Base-by-base conservation (phyloP, 2,329 filamentous ascomycete species). In the Arthrinium phaeospermum region DNA sequence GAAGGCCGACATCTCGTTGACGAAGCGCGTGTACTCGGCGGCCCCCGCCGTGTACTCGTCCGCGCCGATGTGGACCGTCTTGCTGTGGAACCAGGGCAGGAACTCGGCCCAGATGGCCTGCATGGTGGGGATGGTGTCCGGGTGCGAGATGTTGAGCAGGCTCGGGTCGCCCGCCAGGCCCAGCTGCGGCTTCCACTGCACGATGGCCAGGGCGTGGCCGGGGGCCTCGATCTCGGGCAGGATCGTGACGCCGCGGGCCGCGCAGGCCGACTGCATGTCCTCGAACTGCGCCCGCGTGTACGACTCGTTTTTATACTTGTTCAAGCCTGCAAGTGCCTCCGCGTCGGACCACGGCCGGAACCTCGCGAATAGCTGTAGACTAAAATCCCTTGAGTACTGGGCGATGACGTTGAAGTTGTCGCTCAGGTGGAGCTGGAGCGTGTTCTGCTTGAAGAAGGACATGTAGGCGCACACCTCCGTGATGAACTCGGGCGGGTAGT, bases 381-480 rank as follows among this genome's bases (percentile, higher is more conserved):
- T 86, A 0, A 82, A 83, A 68, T 87, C 84, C 24, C 83, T 81
- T 3, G 82, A 83, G 67, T 90, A 89, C 24, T 85, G 82, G 30
- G 82, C 80, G 1, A 85, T 80, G 61, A 87, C 85, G 76, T 85
- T 85, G 4, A 88, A 79, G 75, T 90, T 90, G 76, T 91, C 89
- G 73, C 85, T 89, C 4, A 89, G 82, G 76, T 91, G 89, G 24
- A 90, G 78, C 64, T 91, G 89, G 70, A 91, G 87, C 0, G 85
- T 85, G 74, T 89, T 90, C 74, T 90, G 85, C 76, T 91, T 91
- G 81, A 89, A 91, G 77, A 88, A 90, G 41, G 88, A 90, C 74
- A 89, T 86, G 78, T 90, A 91, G 0, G 85, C 84, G 78, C 89
- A 91, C 74, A 91, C 80, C n/a, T 90, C 88, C 53, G 84, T 82